These are phyloP conservation scores for Exophiala lecanii-corni DNA, from an alignment of 2,329 filamentous ascomycete species.

Conservation along the genomic window DNA sequence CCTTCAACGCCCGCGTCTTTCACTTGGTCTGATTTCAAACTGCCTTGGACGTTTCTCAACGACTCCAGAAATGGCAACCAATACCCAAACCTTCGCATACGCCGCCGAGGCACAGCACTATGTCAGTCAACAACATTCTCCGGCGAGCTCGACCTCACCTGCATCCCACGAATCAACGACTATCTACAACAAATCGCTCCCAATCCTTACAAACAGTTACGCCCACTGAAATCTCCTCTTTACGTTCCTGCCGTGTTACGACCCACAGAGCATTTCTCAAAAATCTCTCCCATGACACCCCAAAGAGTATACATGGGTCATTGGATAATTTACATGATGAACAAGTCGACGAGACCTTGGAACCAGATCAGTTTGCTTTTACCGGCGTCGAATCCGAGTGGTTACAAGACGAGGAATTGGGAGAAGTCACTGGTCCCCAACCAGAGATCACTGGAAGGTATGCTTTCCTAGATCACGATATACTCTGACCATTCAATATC, in stretches of 20 bases:
- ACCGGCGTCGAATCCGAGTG: conserved; percentile 20
- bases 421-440: conserved; percentile 57
- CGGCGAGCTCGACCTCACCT: conserved; percentile 47
- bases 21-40: background rate
- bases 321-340: conserved; percentile 45
- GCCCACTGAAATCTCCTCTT: conserved; percentile 56
- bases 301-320: conserved; percentile 52
- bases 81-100: conserved; percentile 25
- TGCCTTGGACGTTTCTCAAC: background rate
- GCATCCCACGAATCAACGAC: conserved; percentile 45
- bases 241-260: conserved; percentile 61
- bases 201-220: conserved; percentile 51
- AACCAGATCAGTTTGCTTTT: conserved; percentile 12
- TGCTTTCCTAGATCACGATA: conserved; percentile 25
- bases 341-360: conserved; percentile 25
- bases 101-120: conserved; percentile 27
- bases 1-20: too few species aligned
- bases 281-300: conserved; percentile 44
- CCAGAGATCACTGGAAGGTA: conserved; percentile 63
- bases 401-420: conserved; percentile 41
- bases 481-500: too few species aligned
- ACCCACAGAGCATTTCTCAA: conserved; percentile 52
- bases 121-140: conserved; percentile 34
- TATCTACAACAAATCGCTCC: conserved; percentile 29
- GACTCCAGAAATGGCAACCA: conserved; percentile 23